Conservation (phyloP, 2,329 filamentous ascomycete genomes). For the Magnaporthiopsis rhizophila region DNA sequence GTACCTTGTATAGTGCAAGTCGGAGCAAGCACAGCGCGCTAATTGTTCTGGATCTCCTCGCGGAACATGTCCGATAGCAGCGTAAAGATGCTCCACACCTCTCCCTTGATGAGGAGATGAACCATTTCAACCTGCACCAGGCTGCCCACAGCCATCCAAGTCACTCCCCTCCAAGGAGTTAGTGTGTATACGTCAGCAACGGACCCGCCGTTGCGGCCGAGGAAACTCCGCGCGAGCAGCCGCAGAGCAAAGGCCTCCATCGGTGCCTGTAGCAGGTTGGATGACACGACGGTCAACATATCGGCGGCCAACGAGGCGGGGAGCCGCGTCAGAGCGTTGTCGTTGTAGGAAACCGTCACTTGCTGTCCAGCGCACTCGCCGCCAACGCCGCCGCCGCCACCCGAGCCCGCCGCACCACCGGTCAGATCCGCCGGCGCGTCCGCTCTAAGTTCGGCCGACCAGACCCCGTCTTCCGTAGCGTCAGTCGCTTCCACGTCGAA, state of each 20-base stretch:
- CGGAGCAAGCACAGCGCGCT: not conserved
- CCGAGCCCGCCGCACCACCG: not conserved
- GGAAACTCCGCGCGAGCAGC: conserved; percentile 34
- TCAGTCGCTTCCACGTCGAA: conserved; percentile 54
- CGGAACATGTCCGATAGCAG: conserved; percentile 17
- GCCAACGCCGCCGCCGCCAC: not conserved
- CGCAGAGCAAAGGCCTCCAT: conserved; percentile 38
- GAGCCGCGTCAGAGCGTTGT: conserved; percentile 41
- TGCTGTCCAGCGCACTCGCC: conserved; percentile 7
- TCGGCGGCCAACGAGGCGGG: conserved; percentile 39
- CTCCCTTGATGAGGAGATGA: conserved; percentile 34
- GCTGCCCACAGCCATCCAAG: conserved; percentile 33
- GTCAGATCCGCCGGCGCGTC: conserved; percentile 21
- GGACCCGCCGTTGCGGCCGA: conserved; percentile 24
- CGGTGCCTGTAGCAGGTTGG: conserved; percentile 35
- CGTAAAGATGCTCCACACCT: conserved; percentile 36
- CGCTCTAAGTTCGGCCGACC: conserved; percentile 51
- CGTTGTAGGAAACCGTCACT: conserved; percentile 16
- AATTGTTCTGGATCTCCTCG: conserved; percentile 1
- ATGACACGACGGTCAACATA: conserved; percentile 34
- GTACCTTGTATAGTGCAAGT: too few relatives aligned
- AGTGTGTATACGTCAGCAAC: conserved; percentile 29
- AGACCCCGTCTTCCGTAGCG: conserved; percentile 39
- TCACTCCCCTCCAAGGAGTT: conserved; percentile 28
- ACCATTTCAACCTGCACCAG: conserved; percentile 37